A percentile compares a stretch with the other conserved stretches of the same genome.
Evolutionary conservation across 2,329 filamentous ascomycete species (phyloP).

Genomic region (Xylaria sp.): DNA sequence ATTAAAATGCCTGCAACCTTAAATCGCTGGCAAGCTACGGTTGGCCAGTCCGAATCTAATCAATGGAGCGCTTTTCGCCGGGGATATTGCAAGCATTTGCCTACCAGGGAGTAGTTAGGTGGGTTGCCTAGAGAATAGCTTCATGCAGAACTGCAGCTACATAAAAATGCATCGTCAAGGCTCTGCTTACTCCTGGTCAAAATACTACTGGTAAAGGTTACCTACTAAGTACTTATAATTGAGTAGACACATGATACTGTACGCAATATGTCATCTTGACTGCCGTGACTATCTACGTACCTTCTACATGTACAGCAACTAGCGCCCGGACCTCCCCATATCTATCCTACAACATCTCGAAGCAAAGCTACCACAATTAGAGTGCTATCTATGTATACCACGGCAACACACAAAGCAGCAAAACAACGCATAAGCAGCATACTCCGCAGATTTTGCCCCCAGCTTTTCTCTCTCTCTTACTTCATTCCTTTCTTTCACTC

Average conservation of each 20-base stretch:
- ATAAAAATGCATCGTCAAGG: background rate
- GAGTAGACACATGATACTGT: background rate
- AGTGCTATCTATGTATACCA: background rate
- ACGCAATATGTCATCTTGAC: background rate
- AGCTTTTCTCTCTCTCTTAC: too few relatives aligned
- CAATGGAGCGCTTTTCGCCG: background rate
- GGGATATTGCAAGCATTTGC: background rate
- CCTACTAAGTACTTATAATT: background rate
- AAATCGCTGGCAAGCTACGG: slow-evolving; percentile 31
- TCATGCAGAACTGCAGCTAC: background rate
- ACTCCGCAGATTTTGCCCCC: too few relatives aligned
- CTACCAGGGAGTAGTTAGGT: background rate
- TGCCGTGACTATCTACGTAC: background rate
- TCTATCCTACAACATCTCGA: slow-evolving; percentile 24
- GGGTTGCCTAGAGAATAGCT: background rate
- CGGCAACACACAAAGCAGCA: background rate
- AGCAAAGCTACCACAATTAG: slow-evolving; percentile 3
- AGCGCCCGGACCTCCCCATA: background rate
- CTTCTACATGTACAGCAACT: background rate
- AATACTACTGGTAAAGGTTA: background rate
- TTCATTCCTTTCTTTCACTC: too few relatives aligned
- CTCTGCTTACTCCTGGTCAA: slow-evolving; percentile 1
- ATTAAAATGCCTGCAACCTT: slow-evolving; percentile 3
- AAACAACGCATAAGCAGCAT: background rate
- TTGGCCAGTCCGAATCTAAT: slow-evolving; percentile 23